Evolutionary conservation across 2,329 filamentous ascomycete species (phyloP).

Genomic region (Colletotrichum falcatum): DNA sequence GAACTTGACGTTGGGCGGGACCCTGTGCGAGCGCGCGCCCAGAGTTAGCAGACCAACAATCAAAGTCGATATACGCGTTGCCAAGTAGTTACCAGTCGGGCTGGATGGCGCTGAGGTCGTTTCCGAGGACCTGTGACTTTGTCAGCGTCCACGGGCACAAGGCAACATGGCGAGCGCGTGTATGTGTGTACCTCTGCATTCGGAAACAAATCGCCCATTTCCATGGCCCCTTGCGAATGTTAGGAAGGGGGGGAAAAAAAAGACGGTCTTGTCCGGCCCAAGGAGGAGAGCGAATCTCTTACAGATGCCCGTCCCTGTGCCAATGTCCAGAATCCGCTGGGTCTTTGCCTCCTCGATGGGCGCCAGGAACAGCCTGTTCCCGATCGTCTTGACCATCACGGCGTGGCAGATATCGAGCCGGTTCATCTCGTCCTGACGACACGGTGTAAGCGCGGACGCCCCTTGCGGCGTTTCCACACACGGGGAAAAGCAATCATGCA

Average conservation of each 20-base stretch:
- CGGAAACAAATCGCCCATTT: constrained; percentile 52
- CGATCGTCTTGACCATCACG: constrained; percentile 9
- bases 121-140: constrained; percentile 48
- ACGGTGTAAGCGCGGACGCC: neutral
- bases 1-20: constrained; percentile 75
- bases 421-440: constrained; percentile 11
- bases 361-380: constrained; percentile 33
- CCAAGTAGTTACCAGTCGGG: constrained; percentile 10
- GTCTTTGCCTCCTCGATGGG: constrained; percentile 48
- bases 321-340: constrained; percentile 55
- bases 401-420: constrained; percentile 28
- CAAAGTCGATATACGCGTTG: no score
- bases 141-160: constrained; percentile 49
- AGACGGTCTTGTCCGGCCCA: no score
- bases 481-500: no score
- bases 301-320: constrained; percentile 59
- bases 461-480: no score
- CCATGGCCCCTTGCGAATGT: constrained; percentile 51
- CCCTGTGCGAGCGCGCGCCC: constrained; percentile 32
- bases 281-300: neutral
- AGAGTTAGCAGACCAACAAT: neutral
- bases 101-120: constrained; percentile 45
- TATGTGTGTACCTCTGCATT: constrained; percentile 44
- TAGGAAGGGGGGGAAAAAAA: no score
- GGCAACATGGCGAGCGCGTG: no score